Conservation (phyloP, 2,329 filamentous ascomycete species). For the Cladosporium velox region DNA sequence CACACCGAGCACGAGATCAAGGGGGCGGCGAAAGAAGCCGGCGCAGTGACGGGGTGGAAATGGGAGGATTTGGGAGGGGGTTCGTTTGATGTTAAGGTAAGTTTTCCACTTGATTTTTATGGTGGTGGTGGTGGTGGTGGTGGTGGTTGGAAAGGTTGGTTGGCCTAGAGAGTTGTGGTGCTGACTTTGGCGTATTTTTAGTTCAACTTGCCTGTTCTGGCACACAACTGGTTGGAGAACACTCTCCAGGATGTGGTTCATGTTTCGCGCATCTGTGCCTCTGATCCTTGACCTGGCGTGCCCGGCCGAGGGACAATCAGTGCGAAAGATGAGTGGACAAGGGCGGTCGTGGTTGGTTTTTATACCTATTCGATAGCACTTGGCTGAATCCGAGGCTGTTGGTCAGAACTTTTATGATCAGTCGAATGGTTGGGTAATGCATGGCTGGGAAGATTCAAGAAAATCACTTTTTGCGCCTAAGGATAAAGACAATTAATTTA, state of each 20-base stretch:
- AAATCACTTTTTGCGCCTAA: conserved; percentile 15
- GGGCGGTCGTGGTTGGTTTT: background rate
- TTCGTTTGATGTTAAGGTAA: background rate
- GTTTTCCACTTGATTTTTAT: background rate
- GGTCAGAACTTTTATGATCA: background rate
- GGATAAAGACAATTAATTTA: conserved; percentile 12
- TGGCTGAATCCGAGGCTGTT: background rate
- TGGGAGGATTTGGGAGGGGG: background rate
- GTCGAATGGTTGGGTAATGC: background rate
- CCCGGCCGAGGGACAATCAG: background rate
- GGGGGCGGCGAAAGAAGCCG: background rate
- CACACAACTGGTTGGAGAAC: background rate
- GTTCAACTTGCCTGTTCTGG: background rate
- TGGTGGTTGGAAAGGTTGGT: background rate
- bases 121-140: background rate
- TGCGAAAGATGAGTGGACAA: background rate
- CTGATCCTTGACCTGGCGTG: background rate
- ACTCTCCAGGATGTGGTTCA: background rate
- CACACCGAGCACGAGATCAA: background rate
- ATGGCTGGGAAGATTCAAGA: background rate
- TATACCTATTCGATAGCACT: background rate
- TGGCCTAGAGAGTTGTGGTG: background rate
- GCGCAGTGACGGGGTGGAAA: background rate
- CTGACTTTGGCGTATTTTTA: background rate
- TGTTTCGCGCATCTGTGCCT: background rate